phyloP scores from a whole-genome alignment of 345 rosid species.

The Erysimum cheiranthoides region DNA sequence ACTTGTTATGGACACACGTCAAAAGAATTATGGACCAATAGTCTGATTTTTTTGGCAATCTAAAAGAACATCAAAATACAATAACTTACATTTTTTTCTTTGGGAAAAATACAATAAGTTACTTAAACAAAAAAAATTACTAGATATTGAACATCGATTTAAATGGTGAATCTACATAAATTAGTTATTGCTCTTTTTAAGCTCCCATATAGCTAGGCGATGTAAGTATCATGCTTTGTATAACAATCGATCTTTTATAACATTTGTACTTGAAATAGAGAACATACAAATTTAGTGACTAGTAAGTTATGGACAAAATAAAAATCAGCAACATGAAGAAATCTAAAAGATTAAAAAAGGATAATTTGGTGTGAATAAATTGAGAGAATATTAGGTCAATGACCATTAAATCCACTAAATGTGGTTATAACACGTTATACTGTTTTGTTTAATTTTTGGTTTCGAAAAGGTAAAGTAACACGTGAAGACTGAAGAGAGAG shows the following conservation, averaged over 20 bases:
- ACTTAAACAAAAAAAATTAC: neutral
- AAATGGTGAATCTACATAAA: neutral
- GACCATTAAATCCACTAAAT: constrained; percentile 1
- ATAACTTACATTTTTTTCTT: neutral
- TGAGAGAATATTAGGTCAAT: constrained; percentile 9
- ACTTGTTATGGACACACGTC: neutral
- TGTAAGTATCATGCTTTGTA: neutral
- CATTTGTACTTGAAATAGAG: neutral
- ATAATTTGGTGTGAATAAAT: constrained; percentile 2
- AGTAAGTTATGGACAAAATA: neutral
- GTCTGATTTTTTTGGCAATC: neutral
- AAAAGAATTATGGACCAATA: neutral
- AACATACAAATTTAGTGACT: neutral
- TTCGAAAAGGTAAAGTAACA: neutral
- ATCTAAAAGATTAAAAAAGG: neutral
- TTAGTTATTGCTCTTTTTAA: neutral
- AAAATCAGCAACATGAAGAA: neutral
- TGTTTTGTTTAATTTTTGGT: neutral
- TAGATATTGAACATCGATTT: neutral
- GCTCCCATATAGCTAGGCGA: too few relatives aligned
- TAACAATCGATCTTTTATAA: neutral
- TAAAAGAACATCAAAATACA: neutral
- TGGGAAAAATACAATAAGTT: neutral
- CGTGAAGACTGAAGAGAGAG: neutral
- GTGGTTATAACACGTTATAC: neutral